Conservation (phyloP, 73 alveolate genomes). For the Tetrahymena elliotti region DNA sequence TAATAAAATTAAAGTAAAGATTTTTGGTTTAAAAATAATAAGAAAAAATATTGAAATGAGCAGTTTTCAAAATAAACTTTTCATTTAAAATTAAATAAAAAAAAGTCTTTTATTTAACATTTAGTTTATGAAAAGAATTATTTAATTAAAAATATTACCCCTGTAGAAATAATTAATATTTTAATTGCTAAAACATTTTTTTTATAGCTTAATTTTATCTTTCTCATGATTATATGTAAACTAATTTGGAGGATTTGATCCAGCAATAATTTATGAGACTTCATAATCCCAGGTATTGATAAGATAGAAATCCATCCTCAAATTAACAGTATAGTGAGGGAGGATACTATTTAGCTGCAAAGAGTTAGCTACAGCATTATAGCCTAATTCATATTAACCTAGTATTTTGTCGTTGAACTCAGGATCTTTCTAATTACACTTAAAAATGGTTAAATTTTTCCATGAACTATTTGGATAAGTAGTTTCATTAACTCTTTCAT, state of each 20-base stretch:
- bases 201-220: too few species aligned
- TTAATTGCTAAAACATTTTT: too few species aligned
- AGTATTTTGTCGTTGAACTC: not conserved
- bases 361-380: not conserved
- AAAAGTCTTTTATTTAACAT: too few species aligned
- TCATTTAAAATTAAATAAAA: too few species aligned
- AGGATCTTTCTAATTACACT: not conserved
- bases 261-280: not conserved
- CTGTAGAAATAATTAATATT: too few species aligned
- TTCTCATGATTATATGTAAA: not conserved
- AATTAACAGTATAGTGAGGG: not conserved
- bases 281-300: not conserved
- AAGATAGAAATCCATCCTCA: not conserved
- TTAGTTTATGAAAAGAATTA: too few species aligned
- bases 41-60: too few species aligned
- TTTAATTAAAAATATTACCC: too few species aligned
- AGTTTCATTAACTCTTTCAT: not conserved
- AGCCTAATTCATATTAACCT: not conserved
- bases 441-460: not conserved
- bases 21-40: too few species aligned
- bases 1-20: too few species aligned
- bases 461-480: not conserved
- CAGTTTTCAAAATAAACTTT: too few species aligned
- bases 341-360: not conserved
- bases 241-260: not conserved